phyloP scores from a whole-genome alignment of 768 basidiomycete genomes.

The Serendipita sp. region DNA sequence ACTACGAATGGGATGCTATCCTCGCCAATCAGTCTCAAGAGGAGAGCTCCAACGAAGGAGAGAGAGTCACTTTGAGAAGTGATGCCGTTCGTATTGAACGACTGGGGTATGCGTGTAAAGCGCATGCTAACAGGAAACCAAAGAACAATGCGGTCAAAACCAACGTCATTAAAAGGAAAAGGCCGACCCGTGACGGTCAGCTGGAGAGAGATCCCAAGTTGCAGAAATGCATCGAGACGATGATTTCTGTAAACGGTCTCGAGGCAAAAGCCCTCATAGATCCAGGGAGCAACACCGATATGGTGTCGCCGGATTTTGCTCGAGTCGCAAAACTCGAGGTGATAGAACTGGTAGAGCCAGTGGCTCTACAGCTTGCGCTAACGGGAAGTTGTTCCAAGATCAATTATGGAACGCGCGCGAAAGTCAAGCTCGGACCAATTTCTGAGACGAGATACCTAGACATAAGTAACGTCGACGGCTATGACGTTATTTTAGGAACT shows the following conservation, averaged over 20 bases:
- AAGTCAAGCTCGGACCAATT: conserved; percentile 9
- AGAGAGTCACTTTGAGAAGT: neutral
- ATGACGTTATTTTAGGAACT: conserved; percentile 24
- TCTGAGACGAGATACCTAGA: conserved; percentile 14
- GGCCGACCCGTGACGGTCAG: neutral
- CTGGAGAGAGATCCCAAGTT: neutral
- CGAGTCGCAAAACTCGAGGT: conserved; percentile 8
- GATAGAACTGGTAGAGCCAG: conserved; percentile 8
- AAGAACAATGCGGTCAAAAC: neutral
- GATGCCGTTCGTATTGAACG: neutral
- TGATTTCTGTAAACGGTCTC: conserved; percentile 9
- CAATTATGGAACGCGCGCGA: neutral
- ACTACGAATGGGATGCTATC: neutral
- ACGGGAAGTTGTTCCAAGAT: conserved; percentile 8
- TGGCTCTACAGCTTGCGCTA: conserved; percentile 10
- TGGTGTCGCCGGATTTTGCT: conserved; percentile 16
- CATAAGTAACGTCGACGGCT: conserved; percentile 24
- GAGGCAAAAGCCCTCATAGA: conserved; percentile 16
- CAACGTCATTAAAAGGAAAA: neutral
- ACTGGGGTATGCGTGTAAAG: neutral
- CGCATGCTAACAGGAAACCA: neutral
- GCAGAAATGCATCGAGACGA: neutral
- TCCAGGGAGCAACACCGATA: conserved; percentile 16
- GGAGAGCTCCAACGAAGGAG: too few species aligned
- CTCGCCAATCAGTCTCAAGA: neutral